Evolutionary conservation across 331 rosid genomes (phyloP), one percentile per base, ranked within the genome.

Genomic region (Malus hybrid): DNA sequence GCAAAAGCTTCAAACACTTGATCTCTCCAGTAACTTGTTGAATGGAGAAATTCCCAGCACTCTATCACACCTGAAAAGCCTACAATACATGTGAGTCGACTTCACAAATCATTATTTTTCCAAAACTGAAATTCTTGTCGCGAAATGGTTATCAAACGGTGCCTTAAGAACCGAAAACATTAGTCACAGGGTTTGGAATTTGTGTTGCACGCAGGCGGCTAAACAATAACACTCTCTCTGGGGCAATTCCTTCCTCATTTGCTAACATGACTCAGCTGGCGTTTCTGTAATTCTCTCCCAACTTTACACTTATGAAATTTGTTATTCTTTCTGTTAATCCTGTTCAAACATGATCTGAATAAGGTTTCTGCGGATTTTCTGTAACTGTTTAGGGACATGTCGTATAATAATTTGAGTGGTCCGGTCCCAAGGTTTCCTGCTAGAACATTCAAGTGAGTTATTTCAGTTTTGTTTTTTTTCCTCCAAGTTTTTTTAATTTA

Each of bases 1-100:
- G 66, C 89, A 87, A 75, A 92, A 83, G 90, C 99, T 95, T 75
- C 85, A 78, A 66, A 90, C 97, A 70, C 90, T 95, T 62, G 98
- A 92, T 87, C 96, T 95, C 75, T 92, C 99, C 24, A 85, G 79
- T 77, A 95, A 95, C 76, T 77, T 57, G 70, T 95, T 95, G 85
- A 82, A 72, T 28, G 94, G 93, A 57, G 85, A 86, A 68, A 85
- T 95, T 83, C 98, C 99, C 72, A 83, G 82, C 80, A 63, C 88
- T 82, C 80, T 92, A 14, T 82, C 89, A 53, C 87, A 82, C 73
- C 66, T 92, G 83, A 90, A 75, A 73, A 84, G 87, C 84, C 97
- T 95, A 53, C 87, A 86, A 14, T 95, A 92, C 72, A 74, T 95
- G 99, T 95, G 86, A 88, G 97, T 83, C 29, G 19, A 52, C 19